Evolutionary conservation across 441 rosid genomes (phyloP).

Genomic region (Arabidopsis lyrata): DNA sequence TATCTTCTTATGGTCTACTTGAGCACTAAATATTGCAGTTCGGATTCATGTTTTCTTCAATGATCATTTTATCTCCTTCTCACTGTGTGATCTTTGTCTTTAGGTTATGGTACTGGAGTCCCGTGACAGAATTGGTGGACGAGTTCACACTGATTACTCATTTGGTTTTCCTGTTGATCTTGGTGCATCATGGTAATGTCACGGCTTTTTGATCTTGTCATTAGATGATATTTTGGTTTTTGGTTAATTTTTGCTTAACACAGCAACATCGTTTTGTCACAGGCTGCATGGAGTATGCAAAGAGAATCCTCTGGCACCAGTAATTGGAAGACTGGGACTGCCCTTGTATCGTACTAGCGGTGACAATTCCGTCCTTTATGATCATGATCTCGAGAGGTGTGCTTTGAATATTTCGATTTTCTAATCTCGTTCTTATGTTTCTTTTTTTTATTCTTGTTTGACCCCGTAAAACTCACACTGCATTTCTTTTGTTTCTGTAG

Average conservation of each 20-base stretch:
- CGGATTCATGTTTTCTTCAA: not conserved
- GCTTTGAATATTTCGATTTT: not conserved
- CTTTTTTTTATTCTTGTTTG: not conserved
- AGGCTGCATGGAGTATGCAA: conserved; percentile 98
- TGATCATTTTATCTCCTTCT: conserved; percentile 12
- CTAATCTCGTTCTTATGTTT: not conserved
- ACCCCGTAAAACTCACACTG: not conserved
- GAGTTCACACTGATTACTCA: conserved; percentile 84
- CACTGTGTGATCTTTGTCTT: conserved; percentile 6
- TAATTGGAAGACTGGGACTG: conserved; percentile 83
- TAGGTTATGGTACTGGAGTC: conserved; percentile 92
- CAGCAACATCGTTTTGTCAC: conserved; percentile 18
- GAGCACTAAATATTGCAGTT: not conserved
- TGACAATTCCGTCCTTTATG: conserved; percentile 93
- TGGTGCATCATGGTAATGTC: conserved; percentile 92
- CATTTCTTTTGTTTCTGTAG: conserved; percentile 49
- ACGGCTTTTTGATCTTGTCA: not conserved
- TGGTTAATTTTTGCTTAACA: conserved; percentile 18
- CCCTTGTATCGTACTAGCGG: conserved; percentile 96
- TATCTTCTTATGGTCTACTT: not conserved
- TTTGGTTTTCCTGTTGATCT: conserved; percentile 96
- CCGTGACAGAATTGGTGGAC: conserved; percentile 91
- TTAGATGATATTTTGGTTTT: conserved; percentile 7
- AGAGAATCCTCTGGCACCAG: conserved; percentile 92
- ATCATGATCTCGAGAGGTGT: conserved; percentile 97